Evolutionary conservation across 306 rosid genomes (phyloP), one percentile per base, ranked within the genome.

Genomic region (Vigna hirtella): DNA sequence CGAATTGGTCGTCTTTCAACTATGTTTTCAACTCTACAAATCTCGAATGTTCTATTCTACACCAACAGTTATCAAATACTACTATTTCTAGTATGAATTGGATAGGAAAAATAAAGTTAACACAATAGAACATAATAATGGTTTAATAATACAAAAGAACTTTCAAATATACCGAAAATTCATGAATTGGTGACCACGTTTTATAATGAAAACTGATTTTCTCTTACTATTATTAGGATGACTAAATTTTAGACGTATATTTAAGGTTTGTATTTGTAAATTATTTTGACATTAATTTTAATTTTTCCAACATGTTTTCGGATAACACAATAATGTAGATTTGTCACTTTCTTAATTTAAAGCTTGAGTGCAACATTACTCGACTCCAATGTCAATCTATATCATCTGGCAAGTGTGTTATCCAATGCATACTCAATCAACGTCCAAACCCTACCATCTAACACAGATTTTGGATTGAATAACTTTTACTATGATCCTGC

Each of bases 1-100:
- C 34, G 24, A 79, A 72, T 65, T 70, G 82, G 32, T 70, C 45
- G 43, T 66, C 26, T 47, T 42, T 42, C 13, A 9, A 42, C 13
- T 9, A 9, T 42, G 9, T 42, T 42, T 42, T 42, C 3, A 12
- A 42, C 3, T 3, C 3, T 42, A 42, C 13, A 9, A 9, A 42
- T 42, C 47, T 42, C 11, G 0, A 9, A 42, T 42, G 0, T 42
- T 42, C 47, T 9, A 9, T 9, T 42, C n/a, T 3, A 45, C 16
- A 45, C 5, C 1, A 12, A 45, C 26, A 53, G 9, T 18, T n/a
- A 6, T 51, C 4, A n/a, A 51, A 51, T 51, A n/a, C 22, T 16
- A n/a, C 17, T 4, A 5, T 0, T 15, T 52, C 5, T 18, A 7
- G 18, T 17, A 6, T 2, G 13, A 52, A 52, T 52, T 52, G 2